Evolutionary conservation across 2,329 filamentous ascomycete species (phyloP).

Genomic region (Seiridium cupressi): DNA sequence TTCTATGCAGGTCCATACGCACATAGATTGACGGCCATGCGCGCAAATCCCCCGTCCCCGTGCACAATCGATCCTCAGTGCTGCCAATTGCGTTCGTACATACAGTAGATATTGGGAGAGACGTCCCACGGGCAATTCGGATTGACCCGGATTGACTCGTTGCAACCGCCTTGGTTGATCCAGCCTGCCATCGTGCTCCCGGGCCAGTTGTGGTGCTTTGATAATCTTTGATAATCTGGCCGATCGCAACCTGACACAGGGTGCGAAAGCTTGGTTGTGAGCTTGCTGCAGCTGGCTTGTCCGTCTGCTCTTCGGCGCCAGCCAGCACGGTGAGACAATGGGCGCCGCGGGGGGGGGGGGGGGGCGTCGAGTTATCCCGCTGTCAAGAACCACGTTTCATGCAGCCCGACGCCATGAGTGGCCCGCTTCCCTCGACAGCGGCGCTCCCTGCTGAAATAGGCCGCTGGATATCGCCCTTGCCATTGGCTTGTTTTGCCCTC

Average conservation of each 20-base stretch:
- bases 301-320: not conserved
- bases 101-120: too few species aligned
- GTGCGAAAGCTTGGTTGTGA: not conserved
- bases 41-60: too few species aligned
- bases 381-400: not conserved
- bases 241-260: conserved; percentile 1
- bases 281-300: not conserved
- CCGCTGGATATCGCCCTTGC: too few species aligned
- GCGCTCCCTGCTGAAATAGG: too few species aligned
- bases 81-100: too few species aligned
- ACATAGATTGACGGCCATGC: too few species aligned
- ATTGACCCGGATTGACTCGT: too few species aligned
- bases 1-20: too few species aligned
- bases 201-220: not conserved
- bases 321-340: not conserved
- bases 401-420: not conserved
- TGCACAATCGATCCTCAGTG: too few species aligned
- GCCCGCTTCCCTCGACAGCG: not conserved
- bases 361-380: not conserved
- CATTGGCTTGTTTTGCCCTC: not conserved
- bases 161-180: too few species aligned
- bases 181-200: too few species aligned
- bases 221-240: not conserved
- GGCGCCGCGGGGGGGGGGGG: not conserved
- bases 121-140: too few species aligned